Conservation (phyloP, 495 filamentous ascomycete species). For the Penicillium parvum region DNA sequence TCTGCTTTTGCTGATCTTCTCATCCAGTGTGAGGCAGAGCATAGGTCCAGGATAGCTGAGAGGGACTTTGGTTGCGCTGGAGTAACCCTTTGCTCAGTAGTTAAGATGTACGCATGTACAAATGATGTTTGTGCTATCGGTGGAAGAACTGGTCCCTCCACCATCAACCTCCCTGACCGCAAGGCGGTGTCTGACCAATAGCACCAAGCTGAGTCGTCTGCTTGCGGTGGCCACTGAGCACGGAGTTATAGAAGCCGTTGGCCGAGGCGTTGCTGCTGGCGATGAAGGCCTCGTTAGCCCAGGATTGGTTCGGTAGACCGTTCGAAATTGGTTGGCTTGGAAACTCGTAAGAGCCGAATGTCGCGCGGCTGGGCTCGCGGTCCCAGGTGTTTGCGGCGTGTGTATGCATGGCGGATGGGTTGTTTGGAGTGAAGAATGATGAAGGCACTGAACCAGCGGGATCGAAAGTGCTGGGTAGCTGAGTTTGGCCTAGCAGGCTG, state of each 20-base stretch:
- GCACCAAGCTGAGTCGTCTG: conserved; percentile 35
- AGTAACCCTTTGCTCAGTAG: not conserved
- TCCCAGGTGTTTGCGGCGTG: conserved; percentile 27
- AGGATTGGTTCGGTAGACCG: conserved; percentile 27
- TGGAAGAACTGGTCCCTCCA: not conserved
- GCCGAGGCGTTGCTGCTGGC: conserved; percentile 32
- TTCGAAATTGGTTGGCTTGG: conserved; percentile 32
- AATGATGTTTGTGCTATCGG: not conserved
- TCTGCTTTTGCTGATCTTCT: too few relatives aligned
- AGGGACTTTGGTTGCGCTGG: not conserved
- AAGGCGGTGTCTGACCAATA: conserved; percentile 44
- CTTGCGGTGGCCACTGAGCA: conserved; percentile 28
- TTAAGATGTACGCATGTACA: not conserved
- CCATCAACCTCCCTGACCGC: conserved; percentile 49
- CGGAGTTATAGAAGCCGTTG: conserved; percentile 20
- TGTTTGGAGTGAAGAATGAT: conserved; percentile 25
- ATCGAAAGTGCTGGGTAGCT: conserved; percentile 21
- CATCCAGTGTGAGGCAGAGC: too few relatives aligned
- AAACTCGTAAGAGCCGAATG: conserved; percentile 19
- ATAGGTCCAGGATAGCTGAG: not conserved
- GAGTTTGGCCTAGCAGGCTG: conserved; percentile 26
- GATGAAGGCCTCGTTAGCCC: conserved; percentile 44
- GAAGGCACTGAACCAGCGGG: conserved; percentile 21
- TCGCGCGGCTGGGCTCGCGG: conserved; percentile 14
- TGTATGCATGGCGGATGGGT: conserved; percentile 14